A percentile compares a stretch with the other conserved stretches of the same genome.
These are phyloP conservation scores for Carex parvula DNA, from an alignment of 176 grass and related monocot genomes.

Conservation along the genomic window DNA sequence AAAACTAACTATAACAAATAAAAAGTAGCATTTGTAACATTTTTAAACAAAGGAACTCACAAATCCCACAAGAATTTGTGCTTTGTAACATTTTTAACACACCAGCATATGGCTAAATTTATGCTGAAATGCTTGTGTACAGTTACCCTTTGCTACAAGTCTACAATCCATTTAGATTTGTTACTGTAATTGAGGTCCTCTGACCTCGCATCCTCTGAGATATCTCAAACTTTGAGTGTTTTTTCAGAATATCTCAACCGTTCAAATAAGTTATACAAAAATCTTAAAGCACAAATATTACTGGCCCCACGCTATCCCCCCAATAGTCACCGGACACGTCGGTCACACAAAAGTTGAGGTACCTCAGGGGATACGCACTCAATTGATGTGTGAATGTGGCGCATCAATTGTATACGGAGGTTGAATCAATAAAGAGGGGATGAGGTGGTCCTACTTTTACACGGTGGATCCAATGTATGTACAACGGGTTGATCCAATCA, in stretches of 20 bases:
- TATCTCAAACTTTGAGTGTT: too few species aligned
- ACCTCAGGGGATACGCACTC: too few species aligned
- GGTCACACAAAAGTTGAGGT: too few species aligned
- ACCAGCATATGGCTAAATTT: background rate
- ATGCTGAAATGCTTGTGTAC: too few species aligned
- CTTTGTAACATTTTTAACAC: background rate
- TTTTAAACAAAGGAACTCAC: background rate
- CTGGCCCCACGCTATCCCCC: too few species aligned
- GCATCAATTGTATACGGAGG: background rate
- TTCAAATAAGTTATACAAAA: too few species aligned
- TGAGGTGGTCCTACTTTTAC: background rate
- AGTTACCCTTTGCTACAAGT: background rate
- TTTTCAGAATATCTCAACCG: too few species aligned
- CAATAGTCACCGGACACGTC: too few species aligned
- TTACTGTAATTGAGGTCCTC: background rate
- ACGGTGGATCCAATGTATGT: background rate
- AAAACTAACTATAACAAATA: too few species aligned
- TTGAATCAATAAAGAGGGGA: background rate
- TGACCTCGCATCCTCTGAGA: too few species aligned
- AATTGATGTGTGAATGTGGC: background rate
- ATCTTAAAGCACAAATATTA: too few species aligned
- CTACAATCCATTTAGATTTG: background rate
- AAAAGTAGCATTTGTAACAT: too few species aligned
- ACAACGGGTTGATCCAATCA: constrained; percentile 14
- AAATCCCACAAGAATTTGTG: background rate